Base-by-base conservation (phyloP, 768 basidiomycete genomes). In the Podaxis mareebaensis region DNA sequence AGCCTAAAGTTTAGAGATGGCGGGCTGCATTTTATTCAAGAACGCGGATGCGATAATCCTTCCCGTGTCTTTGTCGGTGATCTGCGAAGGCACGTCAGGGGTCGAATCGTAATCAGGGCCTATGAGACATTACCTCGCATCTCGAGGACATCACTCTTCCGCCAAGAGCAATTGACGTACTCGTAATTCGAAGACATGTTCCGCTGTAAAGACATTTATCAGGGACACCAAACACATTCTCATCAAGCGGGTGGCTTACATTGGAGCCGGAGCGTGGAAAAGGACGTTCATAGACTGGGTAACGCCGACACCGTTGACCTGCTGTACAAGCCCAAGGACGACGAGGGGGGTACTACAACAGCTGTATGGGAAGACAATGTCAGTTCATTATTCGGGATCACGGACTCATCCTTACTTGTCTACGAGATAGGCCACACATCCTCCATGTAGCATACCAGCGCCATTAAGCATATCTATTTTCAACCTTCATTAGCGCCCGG, bases 381-480 rank as follows among this genome's bases (percentile, higher is more conserved):
- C 24, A 56, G 48, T 3, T 30, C 17, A 53, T 61, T 26, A 49
- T 48, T 51, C 38, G 4, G 4, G 30, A 28, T 49, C 11, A 39
- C 44, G 10, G 28, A 44, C 8, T 52, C 30, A 26, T 39, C 73
- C 81, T 55, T 64, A 87, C 87, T 88, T 90, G 74, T 91, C 90
- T 49, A 91, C 85, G 60, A 91, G 76, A 73, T 90, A 90, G 51
- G 88, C 86, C 38, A 91, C 71, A 60, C 88, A 89, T 42, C 87
- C 89, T n/a, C 90, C 90, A 66, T 91, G 90, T 15, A 91, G 77
- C 84, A 89, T 88, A 1, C 87, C 86, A 26, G 88, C 87, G 12
- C 89, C 89, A 67, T 91, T 92, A 36, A 91, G 76, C 88, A 90
- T 90, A 61, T 82, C 89, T 89, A 65, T 40, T 53, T 46, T 7